Base-by-base conservation (phyloP, 495 filamentous ascomycete genomes). In the Aspergillus olivimuriae region DNA sequence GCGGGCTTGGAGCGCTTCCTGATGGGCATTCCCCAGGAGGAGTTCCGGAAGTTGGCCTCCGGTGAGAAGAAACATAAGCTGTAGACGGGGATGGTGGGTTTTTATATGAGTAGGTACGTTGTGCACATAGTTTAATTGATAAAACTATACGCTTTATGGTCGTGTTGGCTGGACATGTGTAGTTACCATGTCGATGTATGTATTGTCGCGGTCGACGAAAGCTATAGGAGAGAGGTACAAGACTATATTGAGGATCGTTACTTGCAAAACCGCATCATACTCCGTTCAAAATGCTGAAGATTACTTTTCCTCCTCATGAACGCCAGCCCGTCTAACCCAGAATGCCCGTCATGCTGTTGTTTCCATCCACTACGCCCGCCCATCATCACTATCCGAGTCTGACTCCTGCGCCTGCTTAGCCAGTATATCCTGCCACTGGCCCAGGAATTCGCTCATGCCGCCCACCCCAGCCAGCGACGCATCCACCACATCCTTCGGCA, bases 401-500 rank as follows among this genome's bases (percentile, higher is more conserved):
- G 75, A 73, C 23, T 75, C 66, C 47, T 72, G 61, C 47, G 73
- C 65, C 43, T 75, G 67, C 48, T 75, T 73, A 35, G 74, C 74
- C 46, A 87, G 62, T 51, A 94, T 82, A 47, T 84, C 78, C 67
- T 84, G 84, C 92, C 92, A 98, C 56, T 84, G 75, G 46, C 76
- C 74, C 55, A 90, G 81, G 68, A 96, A 95, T 63, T 95, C 89
- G 44, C 81, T 76, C 74, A 97, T 78, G 2, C 92, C 92, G 9
- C 71, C 72, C 10, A 60, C 55, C 4, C 68, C 69, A 1, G 77
- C 78, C 39, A 83, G 57, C 35, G 86, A 84, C 2, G 92, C 92
- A 56, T 98, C 89, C 15, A 97, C 92, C 16, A 99, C 85, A 41
- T 99, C 92, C 60, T 78, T 86, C 5, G 92, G 92, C 49, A 99